Percentiles rank a stretch among this genome's conserved stretches.
These are phyloP conservation scores for Coemansia sp. DNA, from an alignment of 192 early-diverging fungal genomes.

Conservation along the genomic window DNA sequence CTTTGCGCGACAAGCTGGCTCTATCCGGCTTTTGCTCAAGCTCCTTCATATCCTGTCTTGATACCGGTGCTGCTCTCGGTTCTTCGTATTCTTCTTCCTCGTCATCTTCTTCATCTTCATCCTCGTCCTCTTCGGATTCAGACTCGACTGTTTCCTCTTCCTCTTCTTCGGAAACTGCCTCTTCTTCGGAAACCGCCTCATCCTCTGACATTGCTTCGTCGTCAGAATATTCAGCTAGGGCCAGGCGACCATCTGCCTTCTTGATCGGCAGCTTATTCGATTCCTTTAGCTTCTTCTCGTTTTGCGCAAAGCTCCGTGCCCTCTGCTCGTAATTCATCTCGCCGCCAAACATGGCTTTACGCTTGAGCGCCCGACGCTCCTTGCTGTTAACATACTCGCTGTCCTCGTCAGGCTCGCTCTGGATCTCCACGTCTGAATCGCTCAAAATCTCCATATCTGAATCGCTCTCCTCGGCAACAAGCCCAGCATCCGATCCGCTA, in stretches of 20 bases:
- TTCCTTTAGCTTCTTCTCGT: slow-evolving; percentile 41
- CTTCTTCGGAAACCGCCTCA: slow-evolving; percentile 29
- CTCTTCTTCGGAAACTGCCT: slow-evolving; percentile 6
- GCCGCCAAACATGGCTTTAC: slow-evolving; percentile 42
- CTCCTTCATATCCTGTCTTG: no score
- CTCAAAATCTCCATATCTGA: slow-evolving; percentile 18
- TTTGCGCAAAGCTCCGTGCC: slow-evolving; percentile 28
- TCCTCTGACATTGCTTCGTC: slow-evolving; percentile 31
- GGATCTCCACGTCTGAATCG: slow-evolving; percentile 11
- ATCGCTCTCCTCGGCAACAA: slow-evolving; percentile 16
- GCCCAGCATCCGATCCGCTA: slow-evolving; percentile 5
- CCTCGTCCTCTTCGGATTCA: slow-evolving; percentile 1
- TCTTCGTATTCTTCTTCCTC: background rate
- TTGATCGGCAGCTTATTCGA: slow-evolving; percentile 59
- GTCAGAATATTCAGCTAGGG: slow-evolving; percentile 54
- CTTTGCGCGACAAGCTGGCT: slow-evolving; percentile 55
- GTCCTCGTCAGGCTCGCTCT: slow-evolving; percentile 12
- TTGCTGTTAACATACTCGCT: slow-evolving; percentile 37
- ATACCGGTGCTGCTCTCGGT: slow-evolving; percentile 8
- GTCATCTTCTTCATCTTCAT: background rate
- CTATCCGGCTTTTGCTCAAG: slow-evolving; percentile 32
- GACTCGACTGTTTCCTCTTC: background rate
- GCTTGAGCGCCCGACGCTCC: slow-evolving; percentile 37
- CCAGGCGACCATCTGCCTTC: slow-evolving; percentile 54
- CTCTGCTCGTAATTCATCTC: slow-evolving; percentile 47